Evolutionary conservation across 1,284 basidiomycete genomes (phyloP).

Genomic region (Ceratobasidium sp.): DNA sequence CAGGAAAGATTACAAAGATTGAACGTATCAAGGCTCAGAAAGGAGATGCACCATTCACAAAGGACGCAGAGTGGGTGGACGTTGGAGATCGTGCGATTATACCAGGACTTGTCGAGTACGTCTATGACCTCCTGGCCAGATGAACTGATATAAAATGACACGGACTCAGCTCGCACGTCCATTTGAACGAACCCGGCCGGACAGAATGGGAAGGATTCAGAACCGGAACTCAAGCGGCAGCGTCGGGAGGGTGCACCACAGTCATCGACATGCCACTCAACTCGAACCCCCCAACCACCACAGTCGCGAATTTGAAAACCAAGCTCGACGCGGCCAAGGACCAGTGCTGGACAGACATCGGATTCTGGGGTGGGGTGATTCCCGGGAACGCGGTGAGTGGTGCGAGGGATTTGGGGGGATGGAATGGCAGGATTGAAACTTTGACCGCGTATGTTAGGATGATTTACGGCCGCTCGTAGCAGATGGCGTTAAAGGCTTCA

Average conservation of each 20-base stretch:
- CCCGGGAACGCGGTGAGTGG: constrained; percentile 82
- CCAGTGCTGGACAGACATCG: constrained; percentile 87
- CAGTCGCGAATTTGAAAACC: constrained; percentile 74
- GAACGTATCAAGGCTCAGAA: constrained; percentile 52
- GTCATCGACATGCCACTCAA: constrained; percentile 96
- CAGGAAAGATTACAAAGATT: constrained; percentile 78
- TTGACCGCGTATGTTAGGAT: constrained; percentile 62
- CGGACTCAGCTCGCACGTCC: constrained; percentile 72
- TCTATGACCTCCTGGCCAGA: constrained; percentile 47
- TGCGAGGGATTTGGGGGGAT: constrained; percentile 13
- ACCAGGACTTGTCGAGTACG: constrained; percentile 88
- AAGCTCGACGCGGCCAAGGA: constrained; percentile 79
- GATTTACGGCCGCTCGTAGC: constrained; percentile 76
- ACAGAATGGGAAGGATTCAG: constrained; percentile 95
- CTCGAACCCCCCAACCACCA: constrained; percentile 93
- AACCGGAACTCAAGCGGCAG: constrained; percentile 89
- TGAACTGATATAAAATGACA: background rate
- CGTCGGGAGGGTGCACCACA: constrained; percentile 90
- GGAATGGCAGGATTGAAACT: constrained; percentile 2
- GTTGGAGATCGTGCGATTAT: constrained; percentile 75
- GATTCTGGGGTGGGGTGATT: constrained; percentile 95
- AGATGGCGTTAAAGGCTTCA: constrained; percentile 91
- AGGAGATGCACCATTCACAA: constrained; percentile 28
- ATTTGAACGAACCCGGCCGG: constrained; percentile 92
- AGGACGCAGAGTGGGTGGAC: constrained; percentile 69